Percentiles rank a stretch among this genome's conserved stretches.
Evolutionary conservation across 805 yeast genomes (phyloP).

Genomic region (Candida adriatica): DNA sequence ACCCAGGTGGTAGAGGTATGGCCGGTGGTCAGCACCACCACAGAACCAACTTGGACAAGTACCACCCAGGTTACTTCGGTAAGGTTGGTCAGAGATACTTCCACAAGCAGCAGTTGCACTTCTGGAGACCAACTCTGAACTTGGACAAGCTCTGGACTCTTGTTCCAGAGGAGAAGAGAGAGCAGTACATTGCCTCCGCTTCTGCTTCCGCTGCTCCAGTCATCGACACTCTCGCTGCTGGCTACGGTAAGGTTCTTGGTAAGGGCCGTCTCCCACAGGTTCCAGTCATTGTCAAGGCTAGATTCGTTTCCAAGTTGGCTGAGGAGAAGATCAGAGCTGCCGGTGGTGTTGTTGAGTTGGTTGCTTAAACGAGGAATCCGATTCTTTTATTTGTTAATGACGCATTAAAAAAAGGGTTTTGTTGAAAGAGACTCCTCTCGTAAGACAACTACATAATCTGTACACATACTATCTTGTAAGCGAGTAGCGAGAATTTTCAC

Average conservation of each 20-base stretch:
- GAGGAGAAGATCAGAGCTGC: slow-evolving; percentile 99
- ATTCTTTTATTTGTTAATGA: slow-evolving; percentile 4
- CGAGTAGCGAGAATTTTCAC: no score
- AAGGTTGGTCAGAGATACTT: slow-evolving; percentile 99
- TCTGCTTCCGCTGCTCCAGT: slow-evolving; percentile 93
- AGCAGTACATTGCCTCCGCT: slow-evolving; percentile 80
- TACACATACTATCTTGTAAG: background rate
- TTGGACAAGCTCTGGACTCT: slow-evolving; percentile 98
- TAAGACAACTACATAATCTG: slow-evolving; percentile 8
- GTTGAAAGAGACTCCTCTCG: background rate
- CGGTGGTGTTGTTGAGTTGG: slow-evolving; percentile 99
- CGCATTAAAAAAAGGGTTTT: slow-evolving; percentile 4
- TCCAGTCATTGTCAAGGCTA: slow-evolving; percentile 98
- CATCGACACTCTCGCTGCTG: slow-evolving; percentile 98
- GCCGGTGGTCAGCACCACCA: slow-evolving; percentile 99
- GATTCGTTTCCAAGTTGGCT: slow-evolving; percentile 98
- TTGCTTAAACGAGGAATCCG: slow-evolving; percentile 64
- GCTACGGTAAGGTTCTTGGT: slow-evolving; percentile 99
- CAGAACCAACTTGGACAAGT: slow-evolving; percentile 99
- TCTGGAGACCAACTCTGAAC: slow-evolving; percentile 98
- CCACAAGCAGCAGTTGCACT: slow-evolving; percentile 91
- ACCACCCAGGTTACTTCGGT: slow-evolving; percentile 99
- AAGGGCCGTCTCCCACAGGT: slow-evolving; percentile 97
- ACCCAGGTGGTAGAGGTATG: slow-evolving; percentile 99
- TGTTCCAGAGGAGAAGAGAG: slow-evolving; percentile 90